Base-by-base conservation (phyloP, 2,329 filamentous ascomycete genomes). In the Colletotrichum destructivum region DNA sequence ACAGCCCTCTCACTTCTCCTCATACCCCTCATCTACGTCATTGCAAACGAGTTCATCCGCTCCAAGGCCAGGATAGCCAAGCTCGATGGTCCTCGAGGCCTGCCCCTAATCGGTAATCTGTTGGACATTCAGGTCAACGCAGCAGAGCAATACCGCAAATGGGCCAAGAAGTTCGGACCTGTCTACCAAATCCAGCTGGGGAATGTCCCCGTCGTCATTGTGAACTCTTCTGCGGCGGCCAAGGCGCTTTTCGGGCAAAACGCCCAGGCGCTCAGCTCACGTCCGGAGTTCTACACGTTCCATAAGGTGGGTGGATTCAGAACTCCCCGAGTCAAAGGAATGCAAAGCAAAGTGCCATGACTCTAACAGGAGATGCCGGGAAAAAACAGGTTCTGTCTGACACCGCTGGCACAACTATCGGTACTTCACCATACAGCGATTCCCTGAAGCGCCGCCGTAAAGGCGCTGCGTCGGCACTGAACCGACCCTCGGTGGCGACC, bases 361-460 rank as follows among this genome's bases (percentile, higher is more conserved):
- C 35, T 60, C 31, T 35, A 9, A 35, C 31, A 35, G 31, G 31
- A 8, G 8, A 35, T 35, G 31, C 31, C 31, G 31, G 31, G 31
- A n/a, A 40, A 4, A 21, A 55, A 8, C 57, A 90, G 88, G 87
- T 91, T 2, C 83, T 92, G 2, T 91, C 89, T 2, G 89, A 91
- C 54, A 92, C 90, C 0, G 88, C 90, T 1, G 90, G 90, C 7
- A 92, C 90, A 0, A 93, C 91, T 0, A 92, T 93, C 67, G 91
- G 91, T 0, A 93, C 91, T 0, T 90, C 89, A 0, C 91, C 91
- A 0, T 93, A 91, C 77, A 90, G 87, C 65, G 90, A 92, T 4
- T 90, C 88, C 0, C 80, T 92, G 38, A 92, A 92, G 78, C 84
- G 89, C 6, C 84, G 90, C 44, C 85, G 90, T 69, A 92, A 92